A percentile compares a stretch with the other conserved stretches of the same genome.
phyloP scores from a whole-genome alignment of 2,329 filamentous ascomycete species.

The Aulographum hederae region DNA sequence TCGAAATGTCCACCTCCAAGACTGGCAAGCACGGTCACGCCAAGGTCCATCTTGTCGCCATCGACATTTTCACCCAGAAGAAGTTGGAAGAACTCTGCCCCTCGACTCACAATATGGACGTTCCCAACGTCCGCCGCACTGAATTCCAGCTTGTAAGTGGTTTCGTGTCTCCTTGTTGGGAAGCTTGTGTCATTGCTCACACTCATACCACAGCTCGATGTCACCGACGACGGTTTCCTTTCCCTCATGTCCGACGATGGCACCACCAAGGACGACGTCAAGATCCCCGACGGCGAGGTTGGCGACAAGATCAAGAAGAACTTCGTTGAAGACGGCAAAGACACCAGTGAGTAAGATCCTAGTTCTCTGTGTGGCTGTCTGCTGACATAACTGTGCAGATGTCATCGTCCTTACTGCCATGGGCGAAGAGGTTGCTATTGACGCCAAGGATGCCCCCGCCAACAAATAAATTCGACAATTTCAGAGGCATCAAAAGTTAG shows the following conservation, averaged over 20 bases:
- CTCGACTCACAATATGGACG: constrained; percentile 95
- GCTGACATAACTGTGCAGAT: constrained; percentile 31
- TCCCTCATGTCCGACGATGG: constrained; percentile 82
- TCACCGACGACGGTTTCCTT: constrained; percentile 87
- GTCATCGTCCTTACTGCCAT: constrained; percentile 88
- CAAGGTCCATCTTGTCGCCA: constrained; percentile 95
- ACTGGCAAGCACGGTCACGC: constrained; percentile 99
- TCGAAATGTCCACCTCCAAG: constrained; percentile 99
- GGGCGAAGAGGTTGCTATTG: constrained; percentile 84
- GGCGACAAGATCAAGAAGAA: constrained; percentile 72
- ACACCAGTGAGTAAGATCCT: constrained; percentile 55
- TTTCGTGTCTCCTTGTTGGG: background rate
- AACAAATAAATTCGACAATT: constrained; percentile 1
- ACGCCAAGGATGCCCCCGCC: constrained; percentile 74
- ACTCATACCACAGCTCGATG: constrained; percentile 51
- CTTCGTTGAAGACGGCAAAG: constrained; percentile 72
- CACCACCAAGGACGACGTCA: constrained; percentile 85
- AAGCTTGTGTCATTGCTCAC: background rate
- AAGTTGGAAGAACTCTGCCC: constrained; percentile 98
- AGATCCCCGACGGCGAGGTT: constrained; percentile 75
- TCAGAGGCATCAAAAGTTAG: background rate
- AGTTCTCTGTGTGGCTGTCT: background rate
- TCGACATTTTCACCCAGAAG: constrained; percentile 99
- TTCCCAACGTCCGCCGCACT: constrained; percentile 77
- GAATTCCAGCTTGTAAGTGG: constrained; percentile 85